Evolutionary conservation across 1,284 basidiomycete genomes (phyloP), one percentile per base, ranked within the genome.

Genomic region (Malassezia dermatis): DNA sequence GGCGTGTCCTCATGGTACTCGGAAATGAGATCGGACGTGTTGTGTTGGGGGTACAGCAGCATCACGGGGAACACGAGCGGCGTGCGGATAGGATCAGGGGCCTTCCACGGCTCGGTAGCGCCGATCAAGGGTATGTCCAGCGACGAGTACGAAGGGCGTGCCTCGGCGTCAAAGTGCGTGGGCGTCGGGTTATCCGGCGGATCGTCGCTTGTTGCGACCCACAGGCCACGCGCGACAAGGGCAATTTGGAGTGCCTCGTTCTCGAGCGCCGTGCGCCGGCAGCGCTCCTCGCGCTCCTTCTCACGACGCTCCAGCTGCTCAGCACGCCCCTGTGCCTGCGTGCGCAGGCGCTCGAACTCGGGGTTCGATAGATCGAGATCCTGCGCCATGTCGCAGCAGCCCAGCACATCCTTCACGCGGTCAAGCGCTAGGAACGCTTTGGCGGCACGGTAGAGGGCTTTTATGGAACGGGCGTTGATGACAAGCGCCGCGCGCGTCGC

Each of bases 21-120:
- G 12, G 85, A 80, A 64, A 95, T 86, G 56, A 91, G 80, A 76
- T 99, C 91, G 45, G 88, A 87, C 23, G 83, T 88, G 27, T 84
- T 81, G 67, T 91, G 80, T 75, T 89, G 84, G 1, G 94, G 94
- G 75, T 96, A 95, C 58, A 95, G 80, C 75, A 96, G 84, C 77
- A 94, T 87, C 19, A 87, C 84, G 4, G 93, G 90, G 69, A 94
- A 78, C 56, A 93, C 78, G 48, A 96, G 77, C 0, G 86, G 82
- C 70, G 77, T 85, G 71, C 69, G 63, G 28, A 74, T 64, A 12
- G 60, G 54, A 40, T 74, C 71, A 0, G 70, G 70, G 4, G 65
- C 46, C 0, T 23, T 31, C 68, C 70, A 73, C 12, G 41, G 27
- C 24, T 34, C 21, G 8, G 28, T 41, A 13, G 53, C 11, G 19